Base-by-base conservation (phyloP, 1,284 basidiomycete species). In the Cryptococcus amylolentus region DNA sequence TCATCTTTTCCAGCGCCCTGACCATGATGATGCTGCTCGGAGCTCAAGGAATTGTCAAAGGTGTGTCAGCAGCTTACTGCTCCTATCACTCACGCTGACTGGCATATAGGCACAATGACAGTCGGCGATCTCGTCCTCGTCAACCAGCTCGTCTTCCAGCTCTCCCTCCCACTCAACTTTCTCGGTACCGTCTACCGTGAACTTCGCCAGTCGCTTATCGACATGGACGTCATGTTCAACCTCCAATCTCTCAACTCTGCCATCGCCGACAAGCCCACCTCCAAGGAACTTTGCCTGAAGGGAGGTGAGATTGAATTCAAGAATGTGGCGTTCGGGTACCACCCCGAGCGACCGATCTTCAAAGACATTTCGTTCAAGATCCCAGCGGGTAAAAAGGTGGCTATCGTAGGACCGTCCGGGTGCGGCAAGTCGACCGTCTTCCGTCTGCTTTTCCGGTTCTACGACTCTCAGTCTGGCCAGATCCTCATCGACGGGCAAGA, bases 351-450 rank as follows among this genome's bases (percentile, higher is more conserved):
- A 1, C 90, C 88, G 2, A 98, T 98, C 71, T 94, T 98, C 81
- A 82, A 82, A 49, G 80, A 91, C 69, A 80, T 96, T 9, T 88
- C 86, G n/a, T 96, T 98, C 78, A 87, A 86, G 16, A 87, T 98
- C 49, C 95, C 95, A 0, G 93, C 92, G 0, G 95, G 96, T 2
- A 89, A 90, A 77, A 97, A 97, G 72, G 88, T 95, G 0, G 95
- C 94, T 7, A 88, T 98, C 52, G 95, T 98, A 38, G 95, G 95
- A 0, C 93, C 95, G 0, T 94, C 91, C 0, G 96, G 95, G 9
- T 96, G 92, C 69, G 96, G 95, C n/a, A 98, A 98, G 79, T 94
- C 90, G 18, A 98, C 95, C 3, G 86, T 98, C 53, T 90, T 98
- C 80, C 86, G 94, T 3, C 85, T 98, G 0, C 80, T 98, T 16